Base-by-base conservation (phyloP, 805 yeast species). In the Starmerella potacharoeniae region DNA sequence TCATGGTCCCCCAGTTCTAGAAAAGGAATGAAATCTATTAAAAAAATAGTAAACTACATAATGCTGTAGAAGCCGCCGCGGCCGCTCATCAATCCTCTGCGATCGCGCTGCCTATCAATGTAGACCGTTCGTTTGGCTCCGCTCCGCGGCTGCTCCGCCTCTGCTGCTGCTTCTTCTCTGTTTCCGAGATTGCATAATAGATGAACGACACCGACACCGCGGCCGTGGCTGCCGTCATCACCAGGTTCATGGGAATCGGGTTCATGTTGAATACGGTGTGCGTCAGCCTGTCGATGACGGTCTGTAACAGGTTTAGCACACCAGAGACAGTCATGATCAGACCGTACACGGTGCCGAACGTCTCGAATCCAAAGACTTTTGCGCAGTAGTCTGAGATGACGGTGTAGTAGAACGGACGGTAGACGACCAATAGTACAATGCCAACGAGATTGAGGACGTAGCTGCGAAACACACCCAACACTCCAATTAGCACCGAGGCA, bases 271-370 rank as follows among this genome's bases (percentile, higher is more conserved):
- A 84, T 6, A 73, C 69, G 36, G 75, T 74, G 66, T 87, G 95
- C 0, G 96, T 89, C 39, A 76, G 62, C 46, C 71, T 72, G 66
- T 90, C 97, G 65, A 91, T 69, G 2, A 72, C 69, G 28, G 84
- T 81, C 64, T 87, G 96, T 6, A 78, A 65, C 62, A 87, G 73
- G 68, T 89, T 90, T 68, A 83, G 79, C n/a, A 84, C 57, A 5
- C 97, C 97, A 14, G 95, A 80, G 57, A 85, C 73, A 55, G 89
- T 83, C 64, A 89, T 87, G 64, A 89, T 76, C 17, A 90, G 71
- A 0, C 97, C 97, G 66, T 91, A 91, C 6, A 91, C 83, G 1
- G 89, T 85, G 39, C 97, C 97, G 70, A 91, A 90, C 0, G 95
- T 88, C 54, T 81, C 83, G 69, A 85, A 89, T 0, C 97, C 97